A percentile compares a stretch with the other conserved stretches of the same genome.
Evolutionary conservation across 2,329 filamentous ascomycete species (phyloP).

Genomic region (Fusarium sp.): DNA sequence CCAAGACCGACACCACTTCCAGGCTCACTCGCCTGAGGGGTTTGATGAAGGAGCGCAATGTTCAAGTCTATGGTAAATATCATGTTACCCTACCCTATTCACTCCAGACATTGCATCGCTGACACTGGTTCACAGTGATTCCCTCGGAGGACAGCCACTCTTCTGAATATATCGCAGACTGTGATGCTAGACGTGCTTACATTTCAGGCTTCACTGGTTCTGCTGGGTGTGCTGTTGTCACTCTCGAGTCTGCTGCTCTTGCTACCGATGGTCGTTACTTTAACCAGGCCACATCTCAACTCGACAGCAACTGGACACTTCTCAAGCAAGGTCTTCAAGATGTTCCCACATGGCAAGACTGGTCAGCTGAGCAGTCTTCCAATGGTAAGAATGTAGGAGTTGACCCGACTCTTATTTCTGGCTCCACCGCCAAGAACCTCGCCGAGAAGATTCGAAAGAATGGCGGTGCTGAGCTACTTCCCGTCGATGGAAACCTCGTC

Average conservation of each 20-base stretch:
- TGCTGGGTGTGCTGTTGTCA: slow-evolving; percentile 92
- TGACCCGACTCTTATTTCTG: slow-evolving; percentile 89
- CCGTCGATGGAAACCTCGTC: slow-evolving; percentile 87
- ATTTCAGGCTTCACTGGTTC: slow-evolving; percentile 97
- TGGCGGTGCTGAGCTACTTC: slow-evolving; percentile 82
- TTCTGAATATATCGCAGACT: slow-evolving; percentile 98
- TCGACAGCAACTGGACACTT: slow-evolving; percentile 91
- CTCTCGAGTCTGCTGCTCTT: slow-evolving; percentile 86
- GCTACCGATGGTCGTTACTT: slow-evolving; percentile 98
- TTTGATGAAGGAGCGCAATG: slow-evolving; percentile 87
- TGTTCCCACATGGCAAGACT: slow-evolving; percentile 98
- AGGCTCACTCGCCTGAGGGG: slow-evolving; percentile 83
- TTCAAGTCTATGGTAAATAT: slow-evolving; percentile 91
- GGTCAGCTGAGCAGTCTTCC: slow-evolving; percentile 88
- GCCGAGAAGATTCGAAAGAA: slow-evolving; percentile 89
- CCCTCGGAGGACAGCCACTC: slow-evolving; percentile 98
- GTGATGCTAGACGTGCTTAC: slow-evolving; percentile 90
- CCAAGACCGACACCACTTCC: slow-evolving; percentile 78
- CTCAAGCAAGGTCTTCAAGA: slow-evolving; percentile 95
- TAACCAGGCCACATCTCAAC: slow-evolving; percentile 92
- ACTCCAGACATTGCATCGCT: slow-evolving; percentile 6
- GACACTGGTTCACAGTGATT: slow-evolving; percentile 74
- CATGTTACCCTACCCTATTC: background rate
- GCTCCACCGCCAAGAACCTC: slow-evolving; percentile 75
- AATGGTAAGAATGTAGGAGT: slow-evolving; percentile 91